A percentile compares a stretch with the other conserved stretches of the same genome.
Evolutionary conservation across 768 basidiomycete species (phyloP).

Genomic region (Kwoniella mangroviensis): DNA sequence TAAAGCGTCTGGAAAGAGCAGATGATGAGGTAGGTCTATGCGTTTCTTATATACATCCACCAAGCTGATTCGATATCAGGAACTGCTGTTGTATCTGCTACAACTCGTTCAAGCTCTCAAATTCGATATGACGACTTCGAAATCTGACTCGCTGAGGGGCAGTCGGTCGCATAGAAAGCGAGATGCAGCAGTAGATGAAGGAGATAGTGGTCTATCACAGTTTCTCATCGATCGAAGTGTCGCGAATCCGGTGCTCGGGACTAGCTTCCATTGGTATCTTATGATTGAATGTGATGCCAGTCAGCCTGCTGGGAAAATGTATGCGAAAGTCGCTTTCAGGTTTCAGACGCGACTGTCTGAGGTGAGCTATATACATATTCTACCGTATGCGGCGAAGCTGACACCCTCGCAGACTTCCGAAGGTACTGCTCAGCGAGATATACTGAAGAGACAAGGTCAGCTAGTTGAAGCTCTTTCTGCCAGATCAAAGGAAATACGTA

Average conservation of each 20-base stretch:
- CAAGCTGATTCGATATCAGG: conserved; percentile 62
- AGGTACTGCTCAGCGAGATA: conserved; percentile 79
- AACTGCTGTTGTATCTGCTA: conserved; percentile 85
- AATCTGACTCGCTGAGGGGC: conserved; percentile 8
- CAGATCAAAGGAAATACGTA: conserved; percentile 82
- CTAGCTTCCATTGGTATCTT: conserved; percentile 94
- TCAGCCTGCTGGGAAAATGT: conserved; percentile 82
- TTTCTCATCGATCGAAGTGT: conserved; percentile 87
- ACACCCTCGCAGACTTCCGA: conserved; percentile 60
- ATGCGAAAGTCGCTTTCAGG: conserved; percentile 83
- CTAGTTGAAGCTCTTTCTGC: conserved; percentile 83
- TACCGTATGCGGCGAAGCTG: neutral
- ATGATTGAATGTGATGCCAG: conserved; percentile 90
- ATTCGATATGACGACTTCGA: conserved; percentile 76
- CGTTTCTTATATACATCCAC: too few relatives aligned
- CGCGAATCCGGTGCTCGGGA: conserved; percentile 80
- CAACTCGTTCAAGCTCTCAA: conserved; percentile 98
- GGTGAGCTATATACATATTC: conserved; percentile 60
- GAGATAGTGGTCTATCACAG: conserved; percentile 89
- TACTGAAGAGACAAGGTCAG: conserved; percentile 89
- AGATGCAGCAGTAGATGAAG: conserved; percentile 66
- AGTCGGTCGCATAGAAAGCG: conserved; percentile 23
- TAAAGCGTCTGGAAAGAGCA: conserved; percentile 83
- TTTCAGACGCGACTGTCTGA: conserved; percentile 88
- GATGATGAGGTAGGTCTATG: conserved; percentile 99